These are phyloP conservation scores for Aspergillus chevalieri DNA, from an alignment of 2,329 filamentous ascomycete species.

Conservation along the genomic window DNA sequence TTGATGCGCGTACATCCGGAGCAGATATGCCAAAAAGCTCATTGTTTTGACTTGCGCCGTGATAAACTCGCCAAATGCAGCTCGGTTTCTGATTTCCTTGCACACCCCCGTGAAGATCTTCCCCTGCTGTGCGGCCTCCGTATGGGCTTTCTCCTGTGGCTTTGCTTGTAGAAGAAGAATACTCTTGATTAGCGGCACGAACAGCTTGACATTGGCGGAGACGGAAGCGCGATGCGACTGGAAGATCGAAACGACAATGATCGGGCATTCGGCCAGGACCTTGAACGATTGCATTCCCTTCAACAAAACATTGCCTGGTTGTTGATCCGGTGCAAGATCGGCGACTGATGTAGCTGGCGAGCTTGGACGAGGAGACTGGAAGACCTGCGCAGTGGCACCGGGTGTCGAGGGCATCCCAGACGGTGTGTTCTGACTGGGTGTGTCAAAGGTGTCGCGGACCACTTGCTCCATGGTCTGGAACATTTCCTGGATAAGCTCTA, in stretches of 20 bases:
- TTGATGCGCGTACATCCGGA: constrained; percentile 80
- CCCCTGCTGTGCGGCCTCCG: constrained; percentile 70
- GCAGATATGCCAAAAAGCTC: constrained; percentile 92
- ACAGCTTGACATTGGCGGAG: constrained; percentile 76
- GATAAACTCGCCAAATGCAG: constrained; percentile 94
- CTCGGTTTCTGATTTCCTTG: constrained; percentile 85
- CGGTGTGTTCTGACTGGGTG: constrained; percentile 52
- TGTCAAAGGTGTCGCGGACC: constrained; percentile 92
- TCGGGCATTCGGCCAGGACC: constrained; percentile 93
- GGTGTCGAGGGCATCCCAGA: constrained; percentile 50
- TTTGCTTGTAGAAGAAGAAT: constrained; percentile 84
- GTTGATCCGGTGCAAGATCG: constrained; percentile 76
- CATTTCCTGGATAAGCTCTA: constrained; percentile 88
- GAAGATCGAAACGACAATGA: constrained; percentile 97
- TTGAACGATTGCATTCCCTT: constrained; percentile 99
- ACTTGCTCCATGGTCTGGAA: constrained; percentile 93
- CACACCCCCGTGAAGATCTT: constrained; percentile 89
- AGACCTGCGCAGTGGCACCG: constrained; percentile 54
- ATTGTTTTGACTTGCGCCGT: constrained; percentile 98
- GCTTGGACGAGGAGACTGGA: constrained; percentile 81
- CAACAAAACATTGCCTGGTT: constrained; percentile 71
- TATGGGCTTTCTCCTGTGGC: constrained; percentile 86
- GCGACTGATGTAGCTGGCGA: constrained; percentile 77
- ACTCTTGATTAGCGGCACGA: constrained; percentile 88
- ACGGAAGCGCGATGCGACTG: constrained; percentile 82